A percentile compares a stretch with the other conserved stretches of the same genome.
Conservation (phyloP, 2,329 filamentous ascomycete species). For the Thelonectria discophora region DNA sequence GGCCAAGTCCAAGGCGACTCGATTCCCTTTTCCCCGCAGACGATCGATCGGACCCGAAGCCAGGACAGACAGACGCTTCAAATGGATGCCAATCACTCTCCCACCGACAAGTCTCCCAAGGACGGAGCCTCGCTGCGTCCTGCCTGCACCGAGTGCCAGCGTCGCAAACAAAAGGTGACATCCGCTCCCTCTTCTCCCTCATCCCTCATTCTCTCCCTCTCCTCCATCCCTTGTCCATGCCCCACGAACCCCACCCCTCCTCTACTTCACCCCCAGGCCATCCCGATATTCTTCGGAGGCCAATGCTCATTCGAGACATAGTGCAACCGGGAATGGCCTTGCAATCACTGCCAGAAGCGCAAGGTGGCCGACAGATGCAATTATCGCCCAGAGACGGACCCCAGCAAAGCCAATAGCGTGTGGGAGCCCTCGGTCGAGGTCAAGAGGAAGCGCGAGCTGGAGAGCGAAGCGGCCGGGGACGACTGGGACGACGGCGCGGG, state of each 20-base stretch:
- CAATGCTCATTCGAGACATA: slow-evolving; percentile 22
- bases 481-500: slow-evolving; percentile 17
- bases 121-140: slow-evolving; percentile 32
- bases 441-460: slow-evolving; percentile 40
- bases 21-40: neutral
- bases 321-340: slow-evolving; percentile 53
- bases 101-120: neutral
- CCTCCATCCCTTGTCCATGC: neutral
- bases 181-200: too few relatives aligned
- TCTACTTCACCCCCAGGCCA: neutral
- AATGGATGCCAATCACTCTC: neutral
- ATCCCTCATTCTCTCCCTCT: too few relatives aligned
- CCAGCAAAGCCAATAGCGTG: slow-evolving; percentile 31
- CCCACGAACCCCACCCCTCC: neutral
- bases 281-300: neutral
- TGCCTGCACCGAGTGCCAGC: slow-evolving; percentile 55
- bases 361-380: slow-evolving; percentile 49
- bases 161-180: slow-evolving; percentile 51
- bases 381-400: slow-evolving; percentile 41
- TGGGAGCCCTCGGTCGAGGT: slow-evolving; percentile 30
- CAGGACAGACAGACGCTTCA: neutral
- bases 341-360: slow-evolving; percentile 51
- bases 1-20: neutral
- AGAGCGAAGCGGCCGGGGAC: slow-evolving; percentile 29
- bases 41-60: neutral